Evolutionary conservation across 768 basidiomycete genomes (phyloP).

Genomic region (Imleria badia): DNA sequence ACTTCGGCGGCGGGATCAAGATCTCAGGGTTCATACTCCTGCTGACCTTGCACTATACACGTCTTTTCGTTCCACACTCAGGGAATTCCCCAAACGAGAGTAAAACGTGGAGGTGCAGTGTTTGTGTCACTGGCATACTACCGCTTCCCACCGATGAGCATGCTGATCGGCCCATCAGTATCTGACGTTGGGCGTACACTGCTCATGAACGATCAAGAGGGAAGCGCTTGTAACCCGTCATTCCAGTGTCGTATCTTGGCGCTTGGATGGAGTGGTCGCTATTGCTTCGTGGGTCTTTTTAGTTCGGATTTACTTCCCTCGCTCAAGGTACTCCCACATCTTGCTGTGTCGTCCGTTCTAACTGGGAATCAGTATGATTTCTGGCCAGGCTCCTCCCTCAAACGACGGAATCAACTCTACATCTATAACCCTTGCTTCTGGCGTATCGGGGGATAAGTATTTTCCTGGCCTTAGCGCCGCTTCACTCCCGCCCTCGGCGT

Average conservation of each 20-base stretch:
- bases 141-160: background rate
- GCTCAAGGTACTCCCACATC: too few relatives aligned
- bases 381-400: background rate
- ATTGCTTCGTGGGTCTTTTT: background rate
- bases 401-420: background rate
- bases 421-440: background rate
- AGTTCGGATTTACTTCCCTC: background rate
- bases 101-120: background rate
- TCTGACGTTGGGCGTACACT: background rate
- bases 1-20: background rate
- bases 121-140: background rate
- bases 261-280: background rate
- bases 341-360: background rate
- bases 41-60: background rate
- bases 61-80: too few relatives aligned
- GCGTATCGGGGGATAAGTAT: background rate
- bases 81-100: background rate
- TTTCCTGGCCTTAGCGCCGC: background rate
- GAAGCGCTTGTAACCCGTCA: background rate
- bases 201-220: background rate
- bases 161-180: background rate
- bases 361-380: background rate
- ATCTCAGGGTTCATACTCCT: background rate
- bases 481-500: background rate
- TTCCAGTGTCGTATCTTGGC: background rate